Evolutionary conservation across 768 basidiomycete species (phyloP), one percentile per base, ranked within the genome.

Genomic region (Lactifluus piperatus): DNA sequence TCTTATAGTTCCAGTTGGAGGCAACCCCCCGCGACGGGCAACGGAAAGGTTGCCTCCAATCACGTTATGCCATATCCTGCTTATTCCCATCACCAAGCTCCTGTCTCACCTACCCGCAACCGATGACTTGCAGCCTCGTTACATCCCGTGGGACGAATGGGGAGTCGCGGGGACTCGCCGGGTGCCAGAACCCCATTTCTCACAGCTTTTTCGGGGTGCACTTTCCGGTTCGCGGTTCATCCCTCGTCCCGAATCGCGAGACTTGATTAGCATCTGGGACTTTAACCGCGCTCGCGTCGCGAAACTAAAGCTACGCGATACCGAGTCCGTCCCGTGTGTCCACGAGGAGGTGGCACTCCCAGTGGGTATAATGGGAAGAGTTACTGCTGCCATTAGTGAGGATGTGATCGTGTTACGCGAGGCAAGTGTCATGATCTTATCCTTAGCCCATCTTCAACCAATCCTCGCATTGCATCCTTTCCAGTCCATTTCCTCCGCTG

Each of bases 351-450:
- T 36, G 9, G 39, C 8, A 13, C 46, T 49, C 32, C 58, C 47
- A 14, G 16, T 9, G 16, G 24, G 30, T 24, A 59, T 54, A 34
- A 14, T 7, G 14, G 52, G 46, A 41, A 26, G 5, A 7, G 46
- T 49, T 24, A 24, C 30, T 16, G 52, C 46, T 18, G 47, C 24
- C 4, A 49, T 59, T 34, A 54, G 52, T 16, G 58, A 59, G n/a
- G 58, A 59, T 37, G 58, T 32, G 37, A 54, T 59, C 52, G 46
- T 59, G 27, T 43, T 59, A 43, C 24, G 24, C 47, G 53, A 60
- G 48, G 58, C 27, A 16, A 32, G 58, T 55, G 44, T 46, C 27
- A 2, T 41, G 22, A 16, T 10, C 51, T 14, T 20, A 45, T 34
- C 29, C 2, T 45, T 32, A 22, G 18, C 50, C 29, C 16, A 10